Percentiles rank a stretch among this genome's conserved stretches.
Conservation (phyloP, 176 grass and related monocot species). For the Carex scoparia region DNA sequence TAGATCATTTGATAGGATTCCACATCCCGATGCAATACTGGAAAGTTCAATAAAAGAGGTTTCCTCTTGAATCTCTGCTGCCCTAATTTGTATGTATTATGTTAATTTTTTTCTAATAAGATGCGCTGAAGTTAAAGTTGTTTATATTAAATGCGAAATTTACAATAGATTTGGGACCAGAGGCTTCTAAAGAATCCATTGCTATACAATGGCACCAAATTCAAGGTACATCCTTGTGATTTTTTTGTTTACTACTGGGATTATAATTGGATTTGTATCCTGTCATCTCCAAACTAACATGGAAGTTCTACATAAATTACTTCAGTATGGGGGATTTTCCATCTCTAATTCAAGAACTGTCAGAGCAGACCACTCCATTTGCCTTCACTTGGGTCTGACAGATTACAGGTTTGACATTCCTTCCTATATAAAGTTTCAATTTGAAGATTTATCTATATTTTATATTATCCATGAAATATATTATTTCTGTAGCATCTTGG, state of each 20-base stretch:
- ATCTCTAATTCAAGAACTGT: constrained; percentile 37
- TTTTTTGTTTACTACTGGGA: not conserved
- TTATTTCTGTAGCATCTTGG: not conserved
- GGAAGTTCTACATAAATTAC: constrained; percentile 14
- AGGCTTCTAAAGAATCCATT: constrained; percentile 47
- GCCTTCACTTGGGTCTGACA: constrained; percentile 84
- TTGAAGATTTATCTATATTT: not conserved
- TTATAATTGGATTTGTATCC: constrained; percentile 8
- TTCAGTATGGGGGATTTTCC: constrained; percentile 69
- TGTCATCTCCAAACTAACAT: not conserved
- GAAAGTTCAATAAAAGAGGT: constrained; percentile 74
- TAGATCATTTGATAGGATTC: constrained; percentile 52
- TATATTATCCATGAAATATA: not conserved
- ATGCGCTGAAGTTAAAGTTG: not conserved
- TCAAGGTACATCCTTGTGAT: constrained; percentile 43
- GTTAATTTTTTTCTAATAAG: constrained; percentile 1
- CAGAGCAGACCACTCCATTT: constrained; percentile 33
- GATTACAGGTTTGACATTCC: constrained; percentile 65
- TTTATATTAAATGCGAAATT: not conserved
- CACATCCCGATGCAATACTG: constrained; percentile 53
- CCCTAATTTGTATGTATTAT: not conserved
- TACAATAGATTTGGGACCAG: constrained; percentile 62
- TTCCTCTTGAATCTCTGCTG: not conserved
- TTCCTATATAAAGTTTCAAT: constrained; percentile 3
- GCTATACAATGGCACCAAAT: constrained; percentile 63